These are phyloP conservation scores for Glebionis coronaria DNA, from an alignment of 129 eudicot species.

Conservation along the genomic window DNA sequence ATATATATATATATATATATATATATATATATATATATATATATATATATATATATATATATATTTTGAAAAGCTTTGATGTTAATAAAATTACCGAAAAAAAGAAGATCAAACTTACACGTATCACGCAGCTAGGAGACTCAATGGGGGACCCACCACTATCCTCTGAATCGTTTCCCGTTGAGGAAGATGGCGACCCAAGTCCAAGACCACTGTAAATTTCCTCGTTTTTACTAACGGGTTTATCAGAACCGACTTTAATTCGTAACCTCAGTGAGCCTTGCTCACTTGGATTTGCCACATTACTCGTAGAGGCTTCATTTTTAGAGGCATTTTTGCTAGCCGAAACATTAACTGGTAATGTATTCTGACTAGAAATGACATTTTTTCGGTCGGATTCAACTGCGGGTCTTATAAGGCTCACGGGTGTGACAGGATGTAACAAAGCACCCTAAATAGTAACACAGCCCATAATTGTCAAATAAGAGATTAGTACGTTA, in stretches of 20 bases:
- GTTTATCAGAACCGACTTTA: conserved; percentile 51
- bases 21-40: no score
- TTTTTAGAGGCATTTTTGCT: conserved; percentile 31
- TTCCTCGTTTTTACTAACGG: conserved; percentile 46
- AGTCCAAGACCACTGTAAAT: conserved; percentile 69
- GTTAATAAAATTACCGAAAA: no score
- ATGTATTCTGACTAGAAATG: conserved; percentile 12
- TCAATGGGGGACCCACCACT: conserved; percentile 33
- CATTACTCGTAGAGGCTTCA: conserved; percentile 30
- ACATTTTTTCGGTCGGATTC: background rate
- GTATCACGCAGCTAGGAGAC: conserved; percentile 48
- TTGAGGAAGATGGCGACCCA: conserved; percentile 52
- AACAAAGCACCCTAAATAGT: conserved; percentile 44
- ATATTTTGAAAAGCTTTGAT: no score
- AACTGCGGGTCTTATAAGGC: conserved; percentile 34
- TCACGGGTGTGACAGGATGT: conserved; percentile 30
- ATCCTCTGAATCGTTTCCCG: conserved; percentile 46
- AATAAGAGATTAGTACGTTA: conserved; percentile 22
- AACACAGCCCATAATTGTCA: conserved; percentile 36
- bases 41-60: no score
- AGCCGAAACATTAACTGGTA: conserved; percentile 27
- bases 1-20: no score
- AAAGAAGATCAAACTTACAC: conserved; percentile 37
- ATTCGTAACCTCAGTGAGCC: conserved; percentile 61
- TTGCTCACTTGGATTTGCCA: conserved; percentile 35